phyloP scores from a whole-genome alignment of 2,329 filamentous ascomycete genomes.

The Colletotrichum sp. region DNA sequence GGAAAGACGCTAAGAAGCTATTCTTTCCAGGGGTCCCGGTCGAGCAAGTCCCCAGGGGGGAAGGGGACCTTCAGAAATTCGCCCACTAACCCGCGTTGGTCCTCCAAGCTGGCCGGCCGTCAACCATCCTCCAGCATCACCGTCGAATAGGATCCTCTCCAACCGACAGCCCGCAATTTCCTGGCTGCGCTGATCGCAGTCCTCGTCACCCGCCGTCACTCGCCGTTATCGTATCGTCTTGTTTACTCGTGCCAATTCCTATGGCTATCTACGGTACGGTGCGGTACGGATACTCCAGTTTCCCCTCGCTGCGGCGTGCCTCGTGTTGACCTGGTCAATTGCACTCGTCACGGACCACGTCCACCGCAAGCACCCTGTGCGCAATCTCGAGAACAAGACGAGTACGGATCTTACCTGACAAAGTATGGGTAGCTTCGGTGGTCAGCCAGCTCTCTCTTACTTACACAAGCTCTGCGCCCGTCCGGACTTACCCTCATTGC shows the following conservation, averaged over 20 bases:
- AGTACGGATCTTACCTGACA: background rate
- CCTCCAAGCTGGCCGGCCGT: background rate
- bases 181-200: slow-evolving; percentile 15
- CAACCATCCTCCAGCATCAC: background rate
- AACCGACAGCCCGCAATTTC: slow-evolving; percentile 17
- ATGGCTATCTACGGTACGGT: background rate
- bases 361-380: background rate
- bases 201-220: background rate
- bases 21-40: background rate
- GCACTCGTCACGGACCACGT: background rate
- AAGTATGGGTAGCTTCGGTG: background rate
- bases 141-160: slow-evolving; percentile 14
- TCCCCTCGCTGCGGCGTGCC: background rate
- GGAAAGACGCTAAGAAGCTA: slow-evolving; percentile 1
- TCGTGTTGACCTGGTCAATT: background rate
- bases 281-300: background rate
- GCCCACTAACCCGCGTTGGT: background rate
- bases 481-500: background rate
- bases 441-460: background rate
- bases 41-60: background rate
- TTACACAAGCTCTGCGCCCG: background rate
- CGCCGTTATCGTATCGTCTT: background rate
- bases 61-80: background rate
- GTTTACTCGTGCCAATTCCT: background rate
- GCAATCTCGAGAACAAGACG: background rate